phyloP scores from a whole-genome alignment of 306 rosid genomes.

The Elaeagnus macrophylla region DNA sequence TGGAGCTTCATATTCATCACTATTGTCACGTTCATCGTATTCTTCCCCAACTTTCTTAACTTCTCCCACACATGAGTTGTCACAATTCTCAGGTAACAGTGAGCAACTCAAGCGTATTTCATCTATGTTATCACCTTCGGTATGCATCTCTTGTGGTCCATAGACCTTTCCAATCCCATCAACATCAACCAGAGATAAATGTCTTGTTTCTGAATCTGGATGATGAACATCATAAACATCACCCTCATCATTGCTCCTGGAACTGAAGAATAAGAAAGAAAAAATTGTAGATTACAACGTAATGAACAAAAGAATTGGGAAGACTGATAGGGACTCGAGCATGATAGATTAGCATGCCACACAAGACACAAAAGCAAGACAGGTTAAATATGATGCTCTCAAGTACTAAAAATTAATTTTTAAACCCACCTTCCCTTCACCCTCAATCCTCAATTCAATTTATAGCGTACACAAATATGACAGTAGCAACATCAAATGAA shows the following conservation, averaged over 20 bases:
- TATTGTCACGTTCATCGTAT: conserved; percentile 32
- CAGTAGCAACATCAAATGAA: neutral
- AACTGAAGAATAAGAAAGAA: conserved; percentile 32
- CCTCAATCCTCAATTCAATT: too few species aligned
- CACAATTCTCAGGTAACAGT: conserved; percentile 31
- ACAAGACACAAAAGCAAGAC: too few species aligned
- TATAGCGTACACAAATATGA: neutral
- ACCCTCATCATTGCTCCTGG: conserved; percentile 88
- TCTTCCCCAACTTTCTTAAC: conserved; percentile 32
- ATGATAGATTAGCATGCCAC: neutral
- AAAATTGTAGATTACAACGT: conserved; percentile 20
- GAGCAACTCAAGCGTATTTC: conserved; percentile 30
- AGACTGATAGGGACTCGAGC: conserved; percentile 7
- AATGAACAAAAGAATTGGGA: conserved; percentile 7
- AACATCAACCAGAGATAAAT: conserved; percentile 37
- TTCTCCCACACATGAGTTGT: conserved; percentile 31
- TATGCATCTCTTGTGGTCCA: conserved; percentile 43
- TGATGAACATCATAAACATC: conserved; percentile 55
- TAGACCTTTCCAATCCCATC: conserved; percentile 47
- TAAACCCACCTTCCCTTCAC: too few species aligned
- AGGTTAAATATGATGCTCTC: too few species aligned
- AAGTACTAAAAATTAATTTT: too few species aligned
- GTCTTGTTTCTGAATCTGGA: conserved; percentile 58
- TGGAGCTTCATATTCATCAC: conserved; percentile 41
- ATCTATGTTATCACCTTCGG: conserved; percentile 37